Base-by-base conservation (phyloP, 495 filamentous ascomycete genomes). In the Penicillium parvum region DNA sequence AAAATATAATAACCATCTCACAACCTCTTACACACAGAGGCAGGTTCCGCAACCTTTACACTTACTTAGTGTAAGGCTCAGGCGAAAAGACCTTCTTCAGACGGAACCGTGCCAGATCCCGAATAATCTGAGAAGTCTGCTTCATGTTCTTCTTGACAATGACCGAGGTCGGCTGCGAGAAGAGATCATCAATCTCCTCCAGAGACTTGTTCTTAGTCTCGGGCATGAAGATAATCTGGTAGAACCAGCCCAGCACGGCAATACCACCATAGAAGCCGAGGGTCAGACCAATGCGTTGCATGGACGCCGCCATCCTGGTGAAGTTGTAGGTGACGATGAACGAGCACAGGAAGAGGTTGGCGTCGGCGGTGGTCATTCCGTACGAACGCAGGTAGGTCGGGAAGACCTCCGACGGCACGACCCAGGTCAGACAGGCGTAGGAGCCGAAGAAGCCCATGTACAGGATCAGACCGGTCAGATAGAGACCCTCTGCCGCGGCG, bases 311-410 rank as follows among this genome's bases (percentile, higher is more conserved):
- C 77, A 82, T 81, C 21, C 61, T 61, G 3, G 67, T 65, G 67
- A 82, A 83, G 64, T 79, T 80, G 60, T 81, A 82, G 11, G 78
- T 82, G 16, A 81, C 77, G 49, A 81, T 76, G 61, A 81, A 81
- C 32, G 75, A 77, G 55, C 67, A 75, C 38, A 79, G 64, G 69
- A 79, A 81, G 19, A 80, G 61, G 39, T 69, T 73, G 5, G 71
- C 75, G 42, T 77, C 73, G 7, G 72, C 69, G 15, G 69, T 74
- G 26, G 75, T 76, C 77, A 82, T 81, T 14, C 78, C 78, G 61
- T 80, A 80, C 15, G 56, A 63, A 37, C 77, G 77, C 3, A 81
- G 73, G 53, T 82, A 79, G 1, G 76, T 79, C 0, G 77, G 77
- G 64, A 78, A 81, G 25, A 78, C 75, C 51, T 82, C 76, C 0